Percentiles rank a stretch among this genome's conserved stretches.
Conservation (phyloP, 306 rosid species). For the Begonia masoniana region DNA sequence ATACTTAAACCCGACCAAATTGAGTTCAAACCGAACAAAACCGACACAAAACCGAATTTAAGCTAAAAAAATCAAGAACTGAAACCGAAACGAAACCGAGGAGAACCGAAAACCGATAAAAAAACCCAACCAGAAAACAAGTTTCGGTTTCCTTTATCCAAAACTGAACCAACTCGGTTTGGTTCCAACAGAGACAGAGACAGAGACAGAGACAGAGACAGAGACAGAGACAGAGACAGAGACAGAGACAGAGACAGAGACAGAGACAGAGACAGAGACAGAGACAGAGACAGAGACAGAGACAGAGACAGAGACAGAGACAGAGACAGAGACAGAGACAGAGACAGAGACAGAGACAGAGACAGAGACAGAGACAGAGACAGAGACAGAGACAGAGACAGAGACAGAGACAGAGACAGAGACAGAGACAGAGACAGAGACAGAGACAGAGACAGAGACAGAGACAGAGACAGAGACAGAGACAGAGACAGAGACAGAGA, state of each 20-base stretch:
- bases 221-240: slow-evolving; percentile 20
- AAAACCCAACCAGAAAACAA: no score
- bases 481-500: slow-evolving; percentile 11
- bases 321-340: slow-evolving; percentile 17
- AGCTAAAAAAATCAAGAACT: no score
- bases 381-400: slow-evolving; percentile 13
- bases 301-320: slow-evolving; percentile 22
- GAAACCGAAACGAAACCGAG: no score
- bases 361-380: slow-evolving; percentile 11
- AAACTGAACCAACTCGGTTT: no score
- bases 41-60: no score
- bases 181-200: slow-evolving; percentile 15
- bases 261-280: background rate
- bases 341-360: slow-evolving; percentile 24
- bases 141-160: no score
- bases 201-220: slow-evolving; percentile 19
- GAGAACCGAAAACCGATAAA: no score
- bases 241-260: slow-evolving; percentile 20
- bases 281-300: slow-evolving; percentile 15
- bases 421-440: slow-evolving; percentile 18
- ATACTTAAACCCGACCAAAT: no score
- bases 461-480: slow-evolving; percentile 14
- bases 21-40: no score
- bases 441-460: slow-evolving; percentile 21
- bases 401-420: slow-evolving; percentile 22